phyloP scores from a whole-genome alignment of 2,329 filamentous ascomycete species.

The Penicillium sclerotigenum region DNA sequence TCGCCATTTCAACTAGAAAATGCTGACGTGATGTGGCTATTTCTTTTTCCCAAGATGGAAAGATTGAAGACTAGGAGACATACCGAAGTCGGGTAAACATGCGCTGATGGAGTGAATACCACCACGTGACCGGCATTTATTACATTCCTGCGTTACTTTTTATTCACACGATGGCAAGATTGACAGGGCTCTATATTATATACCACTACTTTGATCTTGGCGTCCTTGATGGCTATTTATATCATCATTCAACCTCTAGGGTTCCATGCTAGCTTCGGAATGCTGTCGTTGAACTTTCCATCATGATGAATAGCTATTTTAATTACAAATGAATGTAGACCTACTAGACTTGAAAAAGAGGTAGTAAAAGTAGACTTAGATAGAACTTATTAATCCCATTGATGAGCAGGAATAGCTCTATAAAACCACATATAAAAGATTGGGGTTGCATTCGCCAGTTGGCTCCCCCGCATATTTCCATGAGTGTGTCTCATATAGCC shows the following conservation, averaged over 20 bases:
- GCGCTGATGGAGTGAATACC: background rate
- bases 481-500: background rate
- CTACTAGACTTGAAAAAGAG: too few species aligned
- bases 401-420: background rate
- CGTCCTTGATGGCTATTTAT: background rate
- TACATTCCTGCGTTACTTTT: background rate
- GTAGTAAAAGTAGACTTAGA: too few species aligned
- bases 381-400: background rate
- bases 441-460: background rate
- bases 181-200: background rate
- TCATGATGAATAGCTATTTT: background rate
- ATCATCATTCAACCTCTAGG: background rate
- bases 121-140: conserved; percentile 3
- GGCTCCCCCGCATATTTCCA: background rate
- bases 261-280: background rate
- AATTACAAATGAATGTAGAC: background rate
- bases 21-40: background rate
- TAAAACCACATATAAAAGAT: background rate
- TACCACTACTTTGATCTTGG: background rate
- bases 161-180: background rate
- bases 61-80: background rate
- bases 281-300: background rate
- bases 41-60: background rate
- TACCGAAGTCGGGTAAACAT: background rate
- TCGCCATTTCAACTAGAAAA: background rate